Percentiles rank a stretch among this genome's conserved stretches.
Evolutionary conservation across 331 rosid species (phyloP).

Genomic region (Acacia pycnantha): DNA sequence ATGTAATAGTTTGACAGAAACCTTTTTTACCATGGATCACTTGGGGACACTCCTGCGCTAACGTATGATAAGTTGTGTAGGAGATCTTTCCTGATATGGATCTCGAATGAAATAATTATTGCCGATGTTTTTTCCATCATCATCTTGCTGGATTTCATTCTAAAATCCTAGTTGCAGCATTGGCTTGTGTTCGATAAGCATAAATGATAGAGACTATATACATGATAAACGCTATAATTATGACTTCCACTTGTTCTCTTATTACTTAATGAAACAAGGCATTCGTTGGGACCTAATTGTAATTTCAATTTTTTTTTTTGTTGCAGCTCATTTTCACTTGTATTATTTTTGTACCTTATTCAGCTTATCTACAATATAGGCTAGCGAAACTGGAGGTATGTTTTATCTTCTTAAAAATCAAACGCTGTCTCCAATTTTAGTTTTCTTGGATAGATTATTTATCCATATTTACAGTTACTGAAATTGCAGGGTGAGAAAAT

Average conservation of each 20-base stretch:
- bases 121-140: background rate
- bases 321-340: slow-evolving; percentile 71
- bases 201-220: background rate
- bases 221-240: background rate
- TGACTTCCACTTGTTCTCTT: background rate
- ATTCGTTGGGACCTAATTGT: background rate
- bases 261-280: background rate
- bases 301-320: background rate
- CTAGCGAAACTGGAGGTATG: slow-evolving; percentile 66
- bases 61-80: background rate
- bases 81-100: background rate
- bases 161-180: background rate
- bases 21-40: background rate
- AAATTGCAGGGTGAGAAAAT: slow-evolving; percentile 60
- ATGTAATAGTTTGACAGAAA: background rate
- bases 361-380: slow-evolving; percentile 50
- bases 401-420: background rate
- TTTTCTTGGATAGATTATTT: slow-evolving; percentile 1
- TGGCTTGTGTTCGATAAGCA: background rate
- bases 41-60: background rate
- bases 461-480: background rate
- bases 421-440: background rate
- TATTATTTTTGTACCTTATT: slow-evolving; percentile 52
- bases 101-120: background rate
- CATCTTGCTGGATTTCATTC: background rate